A percentile compares a stretch with the other conserved stretches of the same genome.
Evolutionary conservation across 306 rosid genomes (phyloP).

Genomic region (Acacia acuminata): DNA sequence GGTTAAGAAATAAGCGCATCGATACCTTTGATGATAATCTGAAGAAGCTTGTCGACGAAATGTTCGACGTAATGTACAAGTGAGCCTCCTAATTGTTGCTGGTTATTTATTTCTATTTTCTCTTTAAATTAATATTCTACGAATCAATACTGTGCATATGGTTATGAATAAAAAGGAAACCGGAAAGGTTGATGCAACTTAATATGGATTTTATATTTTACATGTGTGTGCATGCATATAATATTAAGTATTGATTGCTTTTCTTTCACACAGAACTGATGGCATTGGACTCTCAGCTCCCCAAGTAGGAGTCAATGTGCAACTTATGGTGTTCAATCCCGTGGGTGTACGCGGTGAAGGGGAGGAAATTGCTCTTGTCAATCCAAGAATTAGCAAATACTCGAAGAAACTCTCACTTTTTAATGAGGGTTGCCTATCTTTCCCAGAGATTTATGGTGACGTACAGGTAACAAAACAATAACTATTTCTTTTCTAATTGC

Average conservation of each 20-base stretch:
- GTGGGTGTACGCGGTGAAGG: slow-evolving; percentile 87
- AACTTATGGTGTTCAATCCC: slow-evolving; percentile 91
- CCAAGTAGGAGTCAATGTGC: slow-evolving; percentile 89
- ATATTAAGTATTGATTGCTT: slow-evolving; percentile 39
- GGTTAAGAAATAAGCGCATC: slow-evolving; percentile 76
- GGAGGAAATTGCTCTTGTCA: slow-evolving; percentile 92
- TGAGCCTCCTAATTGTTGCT: slow-evolving; percentile 34
- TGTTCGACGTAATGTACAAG: slow-evolving; percentile 95
- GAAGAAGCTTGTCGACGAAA: slow-evolving; percentile 72
- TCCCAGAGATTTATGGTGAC: slow-evolving; percentile 74
- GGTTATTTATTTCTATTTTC: not conserved
- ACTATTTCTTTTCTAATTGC: slow-evolving; percentile 7
- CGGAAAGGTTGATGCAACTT: not conserved
- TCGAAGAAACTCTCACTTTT: slow-evolving; percentile 67
- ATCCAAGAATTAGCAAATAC: slow-evolving; percentile 76
- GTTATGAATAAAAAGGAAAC: too few species aligned
- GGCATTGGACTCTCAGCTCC: slow-evolving; percentile 98
- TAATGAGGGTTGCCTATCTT: slow-evolving; percentile 87
- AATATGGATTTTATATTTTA: not conserved
- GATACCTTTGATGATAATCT: slow-evolving; percentile 66
- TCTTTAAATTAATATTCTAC: not conserved
- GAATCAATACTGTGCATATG: not conserved
- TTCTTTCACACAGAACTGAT: slow-evolving; percentile 77
- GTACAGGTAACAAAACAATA: slow-evolving; percentile 50
- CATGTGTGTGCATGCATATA: too few species aligned